Evolutionary conservation across 805 yeast genomes (phyloP).

Genomic region (Wickerhamomyces strasburgensis): DNA sequence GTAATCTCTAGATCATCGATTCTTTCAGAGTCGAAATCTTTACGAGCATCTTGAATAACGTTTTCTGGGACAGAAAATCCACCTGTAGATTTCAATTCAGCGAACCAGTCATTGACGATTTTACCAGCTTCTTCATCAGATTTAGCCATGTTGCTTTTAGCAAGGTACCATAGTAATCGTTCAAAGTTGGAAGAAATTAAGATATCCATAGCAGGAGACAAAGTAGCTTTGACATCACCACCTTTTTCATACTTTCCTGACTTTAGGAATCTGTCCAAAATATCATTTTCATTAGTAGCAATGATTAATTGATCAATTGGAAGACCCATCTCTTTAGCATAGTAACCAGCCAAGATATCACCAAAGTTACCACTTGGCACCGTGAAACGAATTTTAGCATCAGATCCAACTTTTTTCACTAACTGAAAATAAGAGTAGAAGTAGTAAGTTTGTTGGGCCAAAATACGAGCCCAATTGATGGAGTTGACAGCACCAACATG

Average conservation of each 20-base stretch:
- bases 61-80: constrained; percentile 63
- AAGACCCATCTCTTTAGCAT: constrained; percentile 91
- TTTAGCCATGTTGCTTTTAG: constrained; percentile 59
- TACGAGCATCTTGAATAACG: constrained; percentile 61
- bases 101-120: constrained; percentile 71
- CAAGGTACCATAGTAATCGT: constrained; percentile 91
- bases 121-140: constrained; percentile 64
- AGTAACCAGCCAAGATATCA: constrained; percentile 95
- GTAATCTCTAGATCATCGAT: constrained; percentile 76
- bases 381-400: constrained; percentile 65
- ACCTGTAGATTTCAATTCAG: constrained; percentile 68
- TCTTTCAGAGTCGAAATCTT: constrained; percentile 71
- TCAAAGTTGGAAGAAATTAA: constrained; percentile 93
- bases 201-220: constrained; percentile 99
- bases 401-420: constrained; percentile 33
- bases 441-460: constrained; percentile 96
- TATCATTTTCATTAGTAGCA: constrained; percentile 95
- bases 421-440: constrained; percentile 86
- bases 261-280: constrained; percentile 86
- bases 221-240: constrained; percentile 74
- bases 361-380: constrained; percentile 99
- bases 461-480: constrained; percentile 97
- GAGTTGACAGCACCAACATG: constrained; percentile 98
- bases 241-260: constrained; percentile 80
- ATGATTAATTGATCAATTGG: constrained; percentile 83